Evolutionary conservation across 1,139 yeast genomes (phyloP), one percentile per base, ranked within the genome.

Genomic region (Geotrichum aggregatum): DNA sequence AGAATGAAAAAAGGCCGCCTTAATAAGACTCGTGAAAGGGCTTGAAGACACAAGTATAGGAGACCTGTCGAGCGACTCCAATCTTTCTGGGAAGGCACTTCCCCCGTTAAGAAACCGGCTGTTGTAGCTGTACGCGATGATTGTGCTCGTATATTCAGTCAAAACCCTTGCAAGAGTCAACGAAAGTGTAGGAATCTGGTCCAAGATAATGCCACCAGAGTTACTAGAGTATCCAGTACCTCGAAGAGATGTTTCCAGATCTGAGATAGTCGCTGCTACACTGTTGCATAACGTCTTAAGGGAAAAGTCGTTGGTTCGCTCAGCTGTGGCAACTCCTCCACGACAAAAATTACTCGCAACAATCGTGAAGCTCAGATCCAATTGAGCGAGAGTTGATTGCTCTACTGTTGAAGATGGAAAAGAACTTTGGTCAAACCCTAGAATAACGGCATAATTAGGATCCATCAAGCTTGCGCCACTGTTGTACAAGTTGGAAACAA

Each of bases 171-270:
- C 67, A 22, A 80, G 75, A 3, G 83, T 77, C 50, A 85, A 64
- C 0, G 78, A 64, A 55, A 84, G 84, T 55, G 80, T 76, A 0
- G 88, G 77, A 1, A 87, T 62, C 58, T 84, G 88, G 46, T 74
- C 73, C 2, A 82, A 68, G 0, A 86, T 65, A 18, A 82, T 61
- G 0, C 74, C 71, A 1, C 68, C 66, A 41, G 64, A 57, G 45
- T 69, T 68, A 13, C 63, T 58, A 2, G 68, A 59, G 8, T 76
- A 66, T 3, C 70, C 57, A 1, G 68, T 64, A 0, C 94, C 94
- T 55, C 96, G 74, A 21, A 84, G 66, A 0, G 85, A 72, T 11
- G 86, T 82, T 62, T 87, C 96, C 13, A 77, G 65, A 0, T 87
- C 77, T 54, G 80, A 79, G 28, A 87, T 78, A 0, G 87, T 78